A percentile compares a stretch with the other conserved stretches of the same genome.
Evolutionary conservation across 73 alveolate genomes (phyloP).

Genomic region (Breviolum minutum): DNA sequence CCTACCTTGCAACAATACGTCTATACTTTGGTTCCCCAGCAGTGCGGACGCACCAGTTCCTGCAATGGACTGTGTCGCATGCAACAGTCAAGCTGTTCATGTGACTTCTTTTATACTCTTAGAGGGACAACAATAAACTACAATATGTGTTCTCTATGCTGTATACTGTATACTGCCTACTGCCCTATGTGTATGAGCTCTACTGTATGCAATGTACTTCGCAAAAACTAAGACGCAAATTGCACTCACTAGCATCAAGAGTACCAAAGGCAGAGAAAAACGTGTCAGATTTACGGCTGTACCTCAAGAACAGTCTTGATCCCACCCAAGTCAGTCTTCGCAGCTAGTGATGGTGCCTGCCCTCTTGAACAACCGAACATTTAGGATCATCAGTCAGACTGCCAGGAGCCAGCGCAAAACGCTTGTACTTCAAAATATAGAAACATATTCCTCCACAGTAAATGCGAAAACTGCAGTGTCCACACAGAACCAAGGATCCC

Average conservation of each 20-base stretch:
- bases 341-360: too few species aligned
- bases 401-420: background rate
- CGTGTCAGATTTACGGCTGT: conserved; percentile 15
- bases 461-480: too few species aligned
- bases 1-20: background rate
- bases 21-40: background rate
- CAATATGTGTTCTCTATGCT: too few species aligned
- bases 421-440: background rate
- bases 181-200: too few species aligned
- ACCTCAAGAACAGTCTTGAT: background rate
- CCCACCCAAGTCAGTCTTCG: background rate
- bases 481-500: background rate
- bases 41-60: conserved; percentile 36
- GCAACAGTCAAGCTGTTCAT: too few species aligned
- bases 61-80: background rate
- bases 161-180: too few species aligned
- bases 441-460: background rate
- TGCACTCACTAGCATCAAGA: too few species aligned
- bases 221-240: too few species aligned
- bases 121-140: too few species aligned
- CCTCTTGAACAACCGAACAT: too few species aligned
- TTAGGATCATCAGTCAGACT: background rate
- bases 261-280: background rate
- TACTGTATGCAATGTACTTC: too few species aligned
- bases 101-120: too few species aligned